These are phyloP conservation scores for Tulasnella sp. DNA, from an alignment of 768 basidiomycete genomes.

Conservation along the genomic window DNA sequence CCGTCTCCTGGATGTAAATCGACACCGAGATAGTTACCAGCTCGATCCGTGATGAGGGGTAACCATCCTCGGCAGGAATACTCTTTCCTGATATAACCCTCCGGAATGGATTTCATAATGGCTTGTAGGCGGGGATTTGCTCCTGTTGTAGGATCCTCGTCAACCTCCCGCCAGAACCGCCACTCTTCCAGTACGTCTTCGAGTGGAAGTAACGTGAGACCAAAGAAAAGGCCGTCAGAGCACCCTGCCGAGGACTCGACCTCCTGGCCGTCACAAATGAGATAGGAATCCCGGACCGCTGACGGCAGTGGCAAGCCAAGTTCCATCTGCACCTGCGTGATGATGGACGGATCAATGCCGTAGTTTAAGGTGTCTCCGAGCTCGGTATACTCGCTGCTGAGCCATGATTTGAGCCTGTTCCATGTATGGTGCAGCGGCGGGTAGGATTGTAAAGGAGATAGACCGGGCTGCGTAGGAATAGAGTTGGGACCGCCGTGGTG, in stretches of 20 bases:
- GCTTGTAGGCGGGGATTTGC: slow-evolving; percentile 63
- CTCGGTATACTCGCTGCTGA: slow-evolving; percentile 82
- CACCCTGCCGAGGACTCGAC: slow-evolving; percentile 81
- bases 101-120: slow-evolving; percentile 82
- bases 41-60: slow-evolving; percentile 86
- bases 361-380: slow-evolving; percentile 93
- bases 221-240: slow-evolving; percentile 88
- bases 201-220: slow-evolving; percentile 83
- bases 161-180: slow-evolving; percentile 92
- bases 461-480: background rate
- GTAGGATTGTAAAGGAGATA: slow-evolving; percentile 41
- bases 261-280: slow-evolving; percentile 87
- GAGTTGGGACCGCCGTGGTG: slow-evolving; percentile 43
- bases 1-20: slow-evolving; percentile 80
- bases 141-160: slow-evolving; percentile 78
- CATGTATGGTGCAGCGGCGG: slow-evolving; percentile 79
- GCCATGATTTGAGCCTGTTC: slow-evolving; percentile 75
- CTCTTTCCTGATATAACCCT: slow-evolving; percentile 76
- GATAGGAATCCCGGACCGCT: slow-evolving; percentile 85
- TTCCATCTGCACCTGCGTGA: slow-evolving; percentile 73
- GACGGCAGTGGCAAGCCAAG: slow-evolving; percentile 78
- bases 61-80: slow-evolving; percentile 97
- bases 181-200: slow-evolving; percentile 94
- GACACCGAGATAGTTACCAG: slow-evolving; percentile 93
- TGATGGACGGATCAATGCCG: slow-evolving; percentile 71